Evolutionary conservation across 2,329 filamentous ascomycete genomes (phyloP), one percentile per base, ranked within the genome.

Genomic region (Ophiostoma tasmaniense): DNA sequence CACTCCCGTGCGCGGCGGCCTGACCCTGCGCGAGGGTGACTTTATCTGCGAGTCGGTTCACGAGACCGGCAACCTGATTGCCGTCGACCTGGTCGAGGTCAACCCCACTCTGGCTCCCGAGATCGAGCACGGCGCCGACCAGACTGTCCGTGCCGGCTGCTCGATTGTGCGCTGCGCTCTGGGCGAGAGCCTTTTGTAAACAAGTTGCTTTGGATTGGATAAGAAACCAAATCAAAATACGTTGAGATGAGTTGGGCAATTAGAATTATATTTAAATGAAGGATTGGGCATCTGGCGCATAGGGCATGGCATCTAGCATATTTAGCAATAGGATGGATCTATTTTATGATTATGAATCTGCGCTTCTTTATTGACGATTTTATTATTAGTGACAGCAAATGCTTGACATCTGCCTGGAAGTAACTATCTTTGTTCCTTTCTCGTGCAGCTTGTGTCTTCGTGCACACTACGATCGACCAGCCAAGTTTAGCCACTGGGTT

Each of bases 11-110:
- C 87, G 95, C 75, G 95, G 95, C 59, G 95, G 95, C 0, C 80
- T 99, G 77, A 99, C 95, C 3, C 84, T 99, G 75, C 87, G 95
- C 69, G 95, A 99, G 81, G 95, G 95, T 55, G 95, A 98, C 79
- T 99, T 92, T 81, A 98, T 99, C 79, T 96, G 93, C 75, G 95
- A 94, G 81, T 89, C 86, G 73, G 89, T 94, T 28, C 90, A 94
- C 78, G 84, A 91, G 81, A 93, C 90, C 7, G 91, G 91, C 67
- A 90, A 86, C 77, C 80, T 94, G 69, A 83, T 94, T 13, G 90
- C 90, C 61, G 88, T 95, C 80, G 91, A 95, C 77, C 80, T 95
- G 73, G 91, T 94, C 71, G 90, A 93, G 81, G 90, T 93, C 72
- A 93, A 93, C 81, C 90, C 90, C 25, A 87, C 84, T 73, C 80